phyloP scores from a whole-genome alignment of 169 alveolate species.

The Eimeria falciformis region DNA sequence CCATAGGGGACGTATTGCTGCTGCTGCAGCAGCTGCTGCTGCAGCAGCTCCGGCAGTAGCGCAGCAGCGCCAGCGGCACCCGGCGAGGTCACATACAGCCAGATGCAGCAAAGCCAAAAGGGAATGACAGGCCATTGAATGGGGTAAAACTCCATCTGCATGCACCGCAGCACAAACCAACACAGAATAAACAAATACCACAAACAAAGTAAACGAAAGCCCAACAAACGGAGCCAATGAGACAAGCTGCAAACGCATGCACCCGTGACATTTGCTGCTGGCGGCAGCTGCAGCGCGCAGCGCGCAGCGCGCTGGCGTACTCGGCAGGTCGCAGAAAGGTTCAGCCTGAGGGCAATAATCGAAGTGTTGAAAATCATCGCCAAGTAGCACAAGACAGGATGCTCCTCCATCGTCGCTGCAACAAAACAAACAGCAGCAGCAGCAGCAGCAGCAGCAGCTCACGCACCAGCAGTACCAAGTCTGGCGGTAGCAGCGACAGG shows the following conservation, averaged over 20 bases:
- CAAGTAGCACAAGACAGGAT: constrained; percentile 49
- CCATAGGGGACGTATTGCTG: constrained; percentile 20
- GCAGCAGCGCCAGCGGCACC: constrained; percentile 1
- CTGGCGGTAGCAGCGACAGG: not conserved
- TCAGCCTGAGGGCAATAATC: constrained; percentile 54
- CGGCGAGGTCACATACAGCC: constrained; percentile 44
- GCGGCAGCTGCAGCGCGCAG: not conserved
- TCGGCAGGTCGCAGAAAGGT: constrained; percentile 63
- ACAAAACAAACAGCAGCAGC: not conserved
- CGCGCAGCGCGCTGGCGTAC: constrained; percentile 14
- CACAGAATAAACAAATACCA: not conserved
- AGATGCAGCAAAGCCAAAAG: constrained; percentile 27
- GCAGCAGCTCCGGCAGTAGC: constrained; percentile 5
- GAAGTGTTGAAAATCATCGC: constrained; percentile 38
- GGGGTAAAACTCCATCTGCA: constrained; percentile 55
- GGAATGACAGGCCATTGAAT: constrained; percentile 66
- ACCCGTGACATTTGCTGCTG: not conserved
- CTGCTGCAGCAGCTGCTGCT: constrained; percentile 41
- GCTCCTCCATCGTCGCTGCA: constrained; percentile 53
- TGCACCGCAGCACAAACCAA: not conserved
- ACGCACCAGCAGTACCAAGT: not conserved
- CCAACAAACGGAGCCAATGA: no score
- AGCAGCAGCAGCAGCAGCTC: not conserved
- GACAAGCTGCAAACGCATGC: constrained; percentile 8
- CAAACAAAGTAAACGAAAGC: not conserved